phyloP scores from a whole-genome alignment of 441 rosid genomes.

The Daphne laureola region DNA sequence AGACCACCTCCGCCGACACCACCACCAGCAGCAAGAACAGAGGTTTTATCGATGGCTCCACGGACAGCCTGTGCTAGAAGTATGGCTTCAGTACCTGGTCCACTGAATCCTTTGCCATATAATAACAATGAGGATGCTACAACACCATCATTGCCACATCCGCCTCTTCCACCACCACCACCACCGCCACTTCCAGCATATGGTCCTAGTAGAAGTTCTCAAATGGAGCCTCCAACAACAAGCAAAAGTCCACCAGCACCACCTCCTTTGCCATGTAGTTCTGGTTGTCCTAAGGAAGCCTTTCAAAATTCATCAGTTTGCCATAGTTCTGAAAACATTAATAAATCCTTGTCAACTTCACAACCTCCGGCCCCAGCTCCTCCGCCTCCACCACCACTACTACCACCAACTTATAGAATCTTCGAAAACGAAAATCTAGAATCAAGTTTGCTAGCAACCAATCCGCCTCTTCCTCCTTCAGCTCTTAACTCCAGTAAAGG shows the following conservation, averaged over 20 bases:
- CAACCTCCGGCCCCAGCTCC: slow-evolving; percentile 13
- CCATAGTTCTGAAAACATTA: slow-evolving; percentile 5
- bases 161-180: slow-evolving; percentile 20
- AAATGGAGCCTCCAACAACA: slow-evolving; percentile 12
- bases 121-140: slow-evolving; percentile 8
- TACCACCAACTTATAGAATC: slow-evolving; percentile 12
- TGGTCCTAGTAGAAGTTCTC: slow-evolving; percentile 10
- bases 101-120: slow-evolving; percentile 15
- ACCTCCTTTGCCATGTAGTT: slow-evolving; percentile 33
- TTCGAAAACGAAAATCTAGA: background rate
- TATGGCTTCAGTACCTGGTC: slow-evolving; percentile 2
- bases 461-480: background rate
- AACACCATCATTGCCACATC: slow-evolving; percentile 24
- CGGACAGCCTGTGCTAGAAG: background rate
- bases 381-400: slow-evolving; percentile 12
- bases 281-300: slow-evolving; percentile 11
- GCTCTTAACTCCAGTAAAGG: slow-evolving; percentile 9
- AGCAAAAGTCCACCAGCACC: slow-evolving; percentile 26
- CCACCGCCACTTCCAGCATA: slow-evolving; percentile 23
- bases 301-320: slow-evolving; percentile 14
- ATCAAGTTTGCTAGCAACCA: background rate
- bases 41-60: slow-evolving; percentile 12
- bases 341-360: slow-evolving; percentile 13
- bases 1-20: slow-evolving; percentile 10
- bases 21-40: slow-evolving; percentile 16